Conservation (phyloP, 2,329 filamentous ascomycete species). For the Phaeophleospora eucalypticola region DNA sequence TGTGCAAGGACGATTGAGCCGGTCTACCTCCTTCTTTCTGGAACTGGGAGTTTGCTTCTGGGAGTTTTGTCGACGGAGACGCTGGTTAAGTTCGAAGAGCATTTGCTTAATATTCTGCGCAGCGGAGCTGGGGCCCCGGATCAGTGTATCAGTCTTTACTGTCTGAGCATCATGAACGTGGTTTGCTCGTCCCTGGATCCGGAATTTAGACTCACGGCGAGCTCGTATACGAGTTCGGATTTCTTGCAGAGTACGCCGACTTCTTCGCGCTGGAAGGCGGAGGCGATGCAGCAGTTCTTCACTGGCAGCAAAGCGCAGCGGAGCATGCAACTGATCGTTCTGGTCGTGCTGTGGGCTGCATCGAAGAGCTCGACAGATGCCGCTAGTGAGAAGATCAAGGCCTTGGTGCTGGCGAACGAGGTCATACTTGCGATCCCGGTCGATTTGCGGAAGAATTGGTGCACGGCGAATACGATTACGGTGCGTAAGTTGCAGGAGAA, state of each 20-base stretch:
- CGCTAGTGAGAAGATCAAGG: constrained; percentile 22
- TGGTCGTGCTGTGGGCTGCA: constrained; percentile 31
- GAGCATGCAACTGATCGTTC: constrained; percentile 33
- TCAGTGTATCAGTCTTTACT: constrained; percentile 33
- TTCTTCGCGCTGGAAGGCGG: constrained; percentile 26
- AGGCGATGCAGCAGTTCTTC: constrained; percentile 33
- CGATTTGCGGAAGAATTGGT: constrained; percentile 29
- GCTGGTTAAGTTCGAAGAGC: constrained; percentile 29
- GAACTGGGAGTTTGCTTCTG: constrained; percentile 29
- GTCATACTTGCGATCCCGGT: constrained; percentile 27
- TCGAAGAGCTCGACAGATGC: constrained; percentile 16
- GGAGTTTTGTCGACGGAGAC: constrained; percentile 26
- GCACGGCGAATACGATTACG: constrained; percentile 26
- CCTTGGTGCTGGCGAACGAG: constrained; percentile 27
- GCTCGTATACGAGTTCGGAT: constrained; percentile 29
- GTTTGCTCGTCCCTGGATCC: constrained; percentile 24
- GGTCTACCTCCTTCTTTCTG: constrained; percentile 31
- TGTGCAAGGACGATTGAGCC: constrained; percentile 27
- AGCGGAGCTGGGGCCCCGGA: constrained; percentile 25
- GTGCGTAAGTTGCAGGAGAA: constrained; percentile 35
- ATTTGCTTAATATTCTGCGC: constrained; percentile 32
- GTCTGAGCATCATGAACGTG: constrained; percentile 35
- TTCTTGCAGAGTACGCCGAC: constrained; percentile 29
- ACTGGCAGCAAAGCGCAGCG: constrained; percentile 30
- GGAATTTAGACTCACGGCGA: constrained; percentile 17